Percentiles rank a stretch among this genome's conserved stretches.
Evolutionary conservation across 495 filamentous ascomycete species (phyloP).

Genomic region (Aspergillus steynii): DNA sequence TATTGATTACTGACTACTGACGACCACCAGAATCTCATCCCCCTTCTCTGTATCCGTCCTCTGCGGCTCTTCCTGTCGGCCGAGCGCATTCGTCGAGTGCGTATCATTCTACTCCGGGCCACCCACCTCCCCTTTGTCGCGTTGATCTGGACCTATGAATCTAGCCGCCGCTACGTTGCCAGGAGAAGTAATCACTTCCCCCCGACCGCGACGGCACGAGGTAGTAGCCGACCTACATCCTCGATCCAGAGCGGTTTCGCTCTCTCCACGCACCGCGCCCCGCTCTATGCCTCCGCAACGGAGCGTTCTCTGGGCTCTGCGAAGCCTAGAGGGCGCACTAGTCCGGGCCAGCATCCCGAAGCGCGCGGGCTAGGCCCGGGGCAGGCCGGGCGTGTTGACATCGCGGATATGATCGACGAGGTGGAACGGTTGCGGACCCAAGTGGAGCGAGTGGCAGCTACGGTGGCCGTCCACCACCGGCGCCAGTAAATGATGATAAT

Average conservation of each 20-base stretch:
- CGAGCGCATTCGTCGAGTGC: conserved; percentile 66
- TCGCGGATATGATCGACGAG: conserved; percentile 38
- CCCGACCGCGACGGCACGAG: conserved; percentile 22
- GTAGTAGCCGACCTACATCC: conserved; percentile 26
- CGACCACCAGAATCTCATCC: conserved; percentile 69
- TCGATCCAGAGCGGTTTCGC: conserved; percentile 27
- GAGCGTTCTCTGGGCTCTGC: conserved; percentile 22
- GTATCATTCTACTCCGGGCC: conserved; percentile 76
- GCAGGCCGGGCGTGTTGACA: conserved; percentile 25
- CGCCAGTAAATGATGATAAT: conserved; percentile 10
- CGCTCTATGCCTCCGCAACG: conserved; percentile 30
- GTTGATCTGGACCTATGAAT: conserved; percentile 63
- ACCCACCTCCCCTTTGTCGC: conserved; percentile 66
- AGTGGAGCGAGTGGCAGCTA: conserved; percentile 38
- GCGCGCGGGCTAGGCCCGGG: conserved; percentile 24
- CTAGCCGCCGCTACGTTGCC: conserved; percentile 31
- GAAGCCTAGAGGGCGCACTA: conserved; percentile 19
- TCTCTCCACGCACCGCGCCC: conserved; percentile 33
- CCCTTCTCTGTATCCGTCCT: conserved; percentile 79
- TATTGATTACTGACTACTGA: neutral
- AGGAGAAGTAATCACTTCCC: conserved; percentile 29
- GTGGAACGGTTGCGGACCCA: conserved; percentile 42
- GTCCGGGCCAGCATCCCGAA: conserved; percentile 24
- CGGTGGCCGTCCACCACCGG: conserved; percentile 25
- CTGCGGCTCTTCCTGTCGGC: conserved; percentile 74